Percentiles rank a stretch among this genome's conserved stretches.
Evolutionary conservation across 2,329 filamentous ascomycete genomes (phyloP).

Genomic region (Paraconiothyrium brasiliense): DNA sequence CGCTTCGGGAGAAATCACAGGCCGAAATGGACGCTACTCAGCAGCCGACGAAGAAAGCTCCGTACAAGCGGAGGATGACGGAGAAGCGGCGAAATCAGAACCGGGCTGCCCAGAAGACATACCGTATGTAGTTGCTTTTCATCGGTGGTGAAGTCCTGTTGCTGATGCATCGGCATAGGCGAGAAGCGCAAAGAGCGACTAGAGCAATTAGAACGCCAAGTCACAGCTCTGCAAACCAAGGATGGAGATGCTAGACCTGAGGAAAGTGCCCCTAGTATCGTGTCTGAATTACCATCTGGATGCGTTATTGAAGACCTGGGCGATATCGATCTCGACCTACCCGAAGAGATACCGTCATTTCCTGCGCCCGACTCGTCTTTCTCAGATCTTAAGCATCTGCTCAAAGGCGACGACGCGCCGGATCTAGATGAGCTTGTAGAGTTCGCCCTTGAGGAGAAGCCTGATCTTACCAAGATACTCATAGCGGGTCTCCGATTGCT

Average conservation of each 20-base stretch:
- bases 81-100: constrained; percentile 26
- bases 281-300: neutral
- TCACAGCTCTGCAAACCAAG: constrained; percentile 6
- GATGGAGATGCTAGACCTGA: neutral
- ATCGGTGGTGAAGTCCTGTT: neutral
- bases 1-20: neutral
- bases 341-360: neutral
- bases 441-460: constrained; percentile 18
- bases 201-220: constrained; percentile 17
- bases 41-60: constrained; percentile 13
- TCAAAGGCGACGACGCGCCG: constrained; percentile 11
- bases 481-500: constrained; percentile 21
- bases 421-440: constrained; percentile 16
- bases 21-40: constrained; percentile 14
- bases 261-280: neutral
- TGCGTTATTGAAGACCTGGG: neutral
- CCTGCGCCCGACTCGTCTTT: constrained; percentile 8
- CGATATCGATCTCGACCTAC: neutral
- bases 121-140: constrained; percentile 17
- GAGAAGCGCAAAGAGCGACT: constrained; percentile 24
- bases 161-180: constrained; percentile 14
- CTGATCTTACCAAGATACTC: constrained; percentile 18
- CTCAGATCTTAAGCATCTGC: constrained; percentile 8
- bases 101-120: constrained; percentile 22
- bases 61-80: constrained; percentile 26